Evolutionary conservation across 805 yeast genomes (phyloP).

Genomic region (Ogataea nakhonphanomensis): DNA sequence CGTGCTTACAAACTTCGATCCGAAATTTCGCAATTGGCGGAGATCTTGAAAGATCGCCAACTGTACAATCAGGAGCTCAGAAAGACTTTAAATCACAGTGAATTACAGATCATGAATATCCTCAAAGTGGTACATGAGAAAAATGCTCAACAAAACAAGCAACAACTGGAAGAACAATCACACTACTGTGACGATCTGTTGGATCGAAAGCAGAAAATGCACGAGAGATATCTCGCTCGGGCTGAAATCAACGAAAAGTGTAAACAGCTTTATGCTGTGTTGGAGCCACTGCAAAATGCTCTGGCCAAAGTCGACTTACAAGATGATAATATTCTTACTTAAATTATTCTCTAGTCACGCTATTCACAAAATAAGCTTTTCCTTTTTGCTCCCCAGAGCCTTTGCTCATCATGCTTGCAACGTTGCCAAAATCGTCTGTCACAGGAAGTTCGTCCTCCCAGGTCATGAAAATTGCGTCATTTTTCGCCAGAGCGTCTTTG

Average conservation of each 20-base stretch:
- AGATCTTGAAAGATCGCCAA: slow-evolving; percentile 14
- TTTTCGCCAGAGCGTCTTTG: slow-evolving; percentile 59
- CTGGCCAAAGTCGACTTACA: slow-evolving; percentile 7
- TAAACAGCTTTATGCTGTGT: slow-evolving; percentile 14
- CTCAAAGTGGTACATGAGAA: slow-evolving; percentile 12
- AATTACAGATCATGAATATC: slow-evolving; percentile 15
- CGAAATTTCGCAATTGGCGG: slow-evolving; percentile 16
- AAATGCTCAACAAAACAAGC: slow-evolving; percentile 9
- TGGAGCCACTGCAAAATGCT: slow-evolving; percentile 13
- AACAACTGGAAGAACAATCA: slow-evolving; percentile 16
- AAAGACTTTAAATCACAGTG: slow-evolving; percentile 18
- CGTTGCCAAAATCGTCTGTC: slow-evolving; percentile 28
- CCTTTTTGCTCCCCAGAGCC: slow-evolving; percentile 4
- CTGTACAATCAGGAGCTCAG: slow-evolving; percentile 20
- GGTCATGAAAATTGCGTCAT: slow-evolving; percentile 50
- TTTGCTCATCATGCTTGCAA: slow-evolving; percentile 17
- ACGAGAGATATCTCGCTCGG: slow-evolving; percentile 17
- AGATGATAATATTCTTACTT: background rate
- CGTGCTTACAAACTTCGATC: slow-evolving; percentile 6
- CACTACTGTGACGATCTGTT: slow-evolving; percentile 12
- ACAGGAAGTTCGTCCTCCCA: slow-evolving; percentile 54
- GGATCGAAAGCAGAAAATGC: slow-evolving; percentile 15
- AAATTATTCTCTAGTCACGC: background rate
- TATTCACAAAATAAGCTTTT: slow-evolving; percentile 22
- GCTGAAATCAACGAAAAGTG: slow-evolving; percentile 20